Evolutionary conservation across 129 eudicot species (phyloP), one percentile per base, ranked within the genome.

Genomic region (Tagetes erecta): DNA sequence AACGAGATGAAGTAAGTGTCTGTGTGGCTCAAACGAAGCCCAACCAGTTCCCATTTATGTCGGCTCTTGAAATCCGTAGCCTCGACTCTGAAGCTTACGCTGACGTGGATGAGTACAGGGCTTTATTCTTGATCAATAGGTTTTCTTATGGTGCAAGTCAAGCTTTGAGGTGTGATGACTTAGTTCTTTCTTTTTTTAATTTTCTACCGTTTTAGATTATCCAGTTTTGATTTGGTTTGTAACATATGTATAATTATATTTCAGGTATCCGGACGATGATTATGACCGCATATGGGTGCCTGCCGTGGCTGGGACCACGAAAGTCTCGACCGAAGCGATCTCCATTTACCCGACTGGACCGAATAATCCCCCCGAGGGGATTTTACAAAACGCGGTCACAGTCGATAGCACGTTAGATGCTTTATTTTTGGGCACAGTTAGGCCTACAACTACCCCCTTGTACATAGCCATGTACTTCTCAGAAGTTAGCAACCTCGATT

Each of bases 241-340:
- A 7, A 57, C 3, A 57, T 2, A 30, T 57, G 34, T 34, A 30
- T n/a, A n/a, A n/a, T 20, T 20, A 52, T 36, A 12, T 62, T 60
- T 35, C 66, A 80, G 84, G 42, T 80, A 1, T 50, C 76, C 76
- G 1, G 13, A 14, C 8, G 84, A 80, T 59, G 65, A 35, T 14
- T 80, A 80, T 75, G 80, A 80, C 71, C 80, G 84, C 50, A 80
- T 80, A 49, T 80, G 84, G 84, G 4, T 20, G 42, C 60, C 80
- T 7, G 47, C 14, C 0, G 67, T n/a, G n/a, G 52, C 6, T 1
- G 71, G 41, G 20, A 8, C 66, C 5, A 38, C 30, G 14, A 40
- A 9, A 2, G 73, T 80, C 8, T 1, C 68, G 51, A 62, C 11
- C 39, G 80, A 75, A 1, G 77, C 80, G 1, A 52, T 63, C n/a